Evolutionary conservation across 139 green algal genomes (phyloP).

Genomic region (Chlorella vulgaris): DNA sequence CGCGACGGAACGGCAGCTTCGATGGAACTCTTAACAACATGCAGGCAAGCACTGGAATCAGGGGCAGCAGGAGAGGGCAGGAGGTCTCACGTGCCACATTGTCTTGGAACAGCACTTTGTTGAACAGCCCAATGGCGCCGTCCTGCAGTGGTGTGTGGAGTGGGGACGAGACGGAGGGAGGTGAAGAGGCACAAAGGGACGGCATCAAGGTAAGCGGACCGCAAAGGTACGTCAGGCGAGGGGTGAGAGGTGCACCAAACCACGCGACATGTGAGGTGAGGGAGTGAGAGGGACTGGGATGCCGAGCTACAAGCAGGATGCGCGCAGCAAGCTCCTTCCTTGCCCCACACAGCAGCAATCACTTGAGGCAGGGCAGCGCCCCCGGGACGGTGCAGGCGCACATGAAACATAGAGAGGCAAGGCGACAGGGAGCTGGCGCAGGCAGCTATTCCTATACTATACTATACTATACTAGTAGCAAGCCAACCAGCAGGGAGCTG

Average conservation of each 20-base stretch:
- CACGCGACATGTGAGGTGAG: too few relatives aligned
- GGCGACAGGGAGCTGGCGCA: too few relatives aligned
- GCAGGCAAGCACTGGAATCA: neutral
- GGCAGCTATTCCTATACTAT: neutral
- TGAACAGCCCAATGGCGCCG: constrained; percentile 36
- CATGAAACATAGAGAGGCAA: too few relatives aligned
- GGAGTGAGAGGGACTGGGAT: too few relatives aligned
- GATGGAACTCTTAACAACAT: constrained; percentile 4
- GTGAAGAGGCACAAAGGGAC: neutral
- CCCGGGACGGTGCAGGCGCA: too few relatives aligned
- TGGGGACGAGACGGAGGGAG: neutral
- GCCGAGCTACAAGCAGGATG: too few relatives aligned
- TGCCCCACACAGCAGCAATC: too few relatives aligned
- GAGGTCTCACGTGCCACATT: constrained; percentile 8
- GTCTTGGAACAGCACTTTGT: neutral
- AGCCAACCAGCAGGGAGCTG: neutral
- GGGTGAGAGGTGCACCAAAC: too few relatives aligned
- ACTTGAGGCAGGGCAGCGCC: too few relatives aligned
- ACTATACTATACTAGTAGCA: neutral
- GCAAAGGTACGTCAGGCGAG: too few relatives aligned
- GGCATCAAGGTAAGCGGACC: neutral
- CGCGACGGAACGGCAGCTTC: too few relatives aligned
- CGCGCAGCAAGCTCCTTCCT: too few relatives aligned
- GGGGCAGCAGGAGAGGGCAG: neutral
- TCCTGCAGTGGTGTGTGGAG: constrained; percentile 29